A percentile compares a stretch with the other conserved stretches of the same genome.
Evolutionary conservation across 2,329 filamentous ascomycete species (phyloP).

Genomic region (Alternaria brassicicola): DNA sequence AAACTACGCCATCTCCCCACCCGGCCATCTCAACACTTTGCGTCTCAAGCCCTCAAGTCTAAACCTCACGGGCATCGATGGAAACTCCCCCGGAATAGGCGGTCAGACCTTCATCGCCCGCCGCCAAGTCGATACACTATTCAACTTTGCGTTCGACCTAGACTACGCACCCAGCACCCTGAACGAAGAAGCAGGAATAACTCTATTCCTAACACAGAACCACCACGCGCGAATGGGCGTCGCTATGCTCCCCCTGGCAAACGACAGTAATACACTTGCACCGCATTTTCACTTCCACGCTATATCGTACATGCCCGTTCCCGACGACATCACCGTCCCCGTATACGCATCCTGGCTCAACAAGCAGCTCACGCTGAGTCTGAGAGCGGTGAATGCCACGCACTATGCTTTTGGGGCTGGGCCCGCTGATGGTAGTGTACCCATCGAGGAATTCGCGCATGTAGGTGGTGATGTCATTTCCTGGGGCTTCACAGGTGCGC

Average conservation of each 20-base stretch:
- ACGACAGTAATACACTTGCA: slow-evolving; percentile 11
- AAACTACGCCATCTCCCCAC: slow-evolving; percentile 58
- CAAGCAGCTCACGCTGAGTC: slow-evolving; percentile 47
- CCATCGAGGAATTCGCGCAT: slow-evolving; percentile 26
- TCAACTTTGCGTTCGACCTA: slow-evolving; percentile 58
- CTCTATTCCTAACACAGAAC: slow-evolving; percentile 57
- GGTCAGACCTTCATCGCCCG: slow-evolving; percentile 60
- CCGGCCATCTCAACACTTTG: slow-evolving; percentile 53
- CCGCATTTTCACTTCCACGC: slow-evolving; percentile 56
- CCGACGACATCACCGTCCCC: slow-evolving; percentile 45
- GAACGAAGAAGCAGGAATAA: slow-evolving; percentile 60
- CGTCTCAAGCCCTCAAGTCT: slow-evolving; percentile 56
- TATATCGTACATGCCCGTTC: slow-evolving; percentile 51
- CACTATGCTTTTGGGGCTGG: slow-evolving; percentile 50
- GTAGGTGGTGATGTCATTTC: slow-evolving; percentile 37
- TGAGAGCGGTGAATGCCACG: slow-evolving; percentile 54
- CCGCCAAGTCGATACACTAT: slow-evolving; percentile 61
- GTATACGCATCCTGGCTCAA: slow-evolving; percentile 51
- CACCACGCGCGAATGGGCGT: slow-evolving; percentile 59
- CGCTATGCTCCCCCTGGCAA: slow-evolving; percentile 27
- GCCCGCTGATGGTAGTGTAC: slow-evolving; percentile 16
- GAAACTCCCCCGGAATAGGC: slow-evolving; percentile 52
- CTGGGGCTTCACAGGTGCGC: slow-evolving; percentile 50
- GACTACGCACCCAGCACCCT: slow-evolving; percentile 48
- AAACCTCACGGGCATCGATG: slow-evolving; percentile 62